phyloP scores from a whole-genome alignment of 306 rosid species.

The Trichosanthes truncata region DNA sequence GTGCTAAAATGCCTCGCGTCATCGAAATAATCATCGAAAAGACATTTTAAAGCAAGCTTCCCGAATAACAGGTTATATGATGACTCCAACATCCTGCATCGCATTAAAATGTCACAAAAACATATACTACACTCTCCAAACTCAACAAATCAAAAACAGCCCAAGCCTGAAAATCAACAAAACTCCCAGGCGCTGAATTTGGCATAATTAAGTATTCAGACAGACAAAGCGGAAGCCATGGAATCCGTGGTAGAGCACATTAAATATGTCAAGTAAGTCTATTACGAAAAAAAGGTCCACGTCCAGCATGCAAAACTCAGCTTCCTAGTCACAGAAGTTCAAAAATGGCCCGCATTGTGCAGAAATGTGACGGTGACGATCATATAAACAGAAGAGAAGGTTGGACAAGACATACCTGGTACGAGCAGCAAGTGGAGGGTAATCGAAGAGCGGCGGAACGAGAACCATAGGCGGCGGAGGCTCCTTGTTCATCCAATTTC shows the following conservation, averaged over 20 bases:
- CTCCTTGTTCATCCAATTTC: constrained; percentile 32
- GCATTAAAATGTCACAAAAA: constrained; percentile 2
- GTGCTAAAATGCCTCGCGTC: constrained; percentile 61
- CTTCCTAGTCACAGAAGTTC: not conserved
- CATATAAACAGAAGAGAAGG: not conserved
- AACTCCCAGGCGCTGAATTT: not conserved
- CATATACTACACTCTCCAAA: not conserved
- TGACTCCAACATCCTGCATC: constrained; percentile 80
- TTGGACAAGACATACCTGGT: constrained; percentile 32
- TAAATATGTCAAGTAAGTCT: not conserved
- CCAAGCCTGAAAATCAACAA: not conserved
- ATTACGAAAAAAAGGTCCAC: not conserved
- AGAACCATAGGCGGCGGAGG: constrained; percentile 84
- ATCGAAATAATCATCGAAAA: constrained; percentile 73
- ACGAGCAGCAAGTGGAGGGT: constrained; percentile 91
- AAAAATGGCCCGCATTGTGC: not conserved
- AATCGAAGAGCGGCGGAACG: constrained; percentile 94
- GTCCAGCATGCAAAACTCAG: not conserved
- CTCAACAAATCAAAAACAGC: not conserved
- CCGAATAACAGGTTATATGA: constrained; percentile 76
- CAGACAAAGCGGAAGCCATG: not conserved
- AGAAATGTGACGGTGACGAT: not conserved
- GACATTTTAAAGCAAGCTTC: constrained; percentile 72
- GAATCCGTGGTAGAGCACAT: not conserved
- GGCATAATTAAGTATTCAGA: not conserved